Evolutionary conservation across 148 eudicot species (phyloP).

Genomic region (Oxyria digyna): DNA sequence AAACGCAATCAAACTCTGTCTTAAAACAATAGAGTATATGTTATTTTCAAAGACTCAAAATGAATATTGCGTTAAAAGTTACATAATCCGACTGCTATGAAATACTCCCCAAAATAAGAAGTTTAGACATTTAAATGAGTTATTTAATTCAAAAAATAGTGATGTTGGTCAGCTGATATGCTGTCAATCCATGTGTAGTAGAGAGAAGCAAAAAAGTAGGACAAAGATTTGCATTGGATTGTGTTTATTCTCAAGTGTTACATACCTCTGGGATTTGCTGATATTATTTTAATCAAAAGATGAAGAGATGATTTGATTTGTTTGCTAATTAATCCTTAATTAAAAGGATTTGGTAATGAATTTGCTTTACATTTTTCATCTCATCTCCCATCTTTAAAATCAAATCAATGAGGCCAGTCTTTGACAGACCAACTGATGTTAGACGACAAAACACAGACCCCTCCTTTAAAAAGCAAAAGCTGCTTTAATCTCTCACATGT

Average conservation of each 20-base stretch:
- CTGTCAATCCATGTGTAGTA: constrained; percentile 4
- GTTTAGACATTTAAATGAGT: too few species aligned
- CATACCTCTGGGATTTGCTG: background rate
- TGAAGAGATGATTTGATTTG: too few species aligned
- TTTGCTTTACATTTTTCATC: background rate
- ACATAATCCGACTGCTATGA: too few species aligned
- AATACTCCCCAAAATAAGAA: too few species aligned
- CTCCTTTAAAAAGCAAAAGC: constrained; percentile 17
- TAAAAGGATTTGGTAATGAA: background rate
- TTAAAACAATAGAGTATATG: too few species aligned
- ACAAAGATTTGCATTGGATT: constrained; percentile 8
- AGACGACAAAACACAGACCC: constrained; percentile 14
- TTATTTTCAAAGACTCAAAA: too few species aligned
- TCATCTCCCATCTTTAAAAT: background rate
- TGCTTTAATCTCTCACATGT: too few species aligned
- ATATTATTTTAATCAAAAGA: background rate
- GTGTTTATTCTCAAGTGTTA: background rate
- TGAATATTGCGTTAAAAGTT: too few species aligned
- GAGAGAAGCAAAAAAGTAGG: background rate
- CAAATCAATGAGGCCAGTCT: background rate
- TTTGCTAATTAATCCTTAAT: too few species aligned
- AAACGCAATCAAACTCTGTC: too few species aligned
- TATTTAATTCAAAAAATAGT: background rate
- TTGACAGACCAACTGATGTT: constrained; percentile 16
- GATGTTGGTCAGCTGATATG: background rate